phyloP scores from a whole-genome alignment of 108 stramenopile species.

The Seminavis robusta region DNA sequence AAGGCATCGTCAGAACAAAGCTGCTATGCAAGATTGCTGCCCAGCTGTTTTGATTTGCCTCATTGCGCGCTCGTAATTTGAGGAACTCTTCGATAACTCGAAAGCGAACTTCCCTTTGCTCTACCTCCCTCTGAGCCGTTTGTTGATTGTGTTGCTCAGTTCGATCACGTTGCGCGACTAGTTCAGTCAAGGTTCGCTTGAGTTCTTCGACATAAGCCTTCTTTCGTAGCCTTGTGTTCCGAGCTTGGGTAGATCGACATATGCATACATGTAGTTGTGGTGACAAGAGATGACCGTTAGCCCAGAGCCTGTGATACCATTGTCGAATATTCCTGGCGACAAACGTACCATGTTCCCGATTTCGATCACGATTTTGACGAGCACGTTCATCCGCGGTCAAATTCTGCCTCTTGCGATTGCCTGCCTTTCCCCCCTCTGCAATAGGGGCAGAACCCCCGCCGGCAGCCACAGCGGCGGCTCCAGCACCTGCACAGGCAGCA shows the following conservation, averaged over 20 bases:
- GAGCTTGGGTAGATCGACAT: too few species aligned
- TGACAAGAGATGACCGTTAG: too few species aligned
- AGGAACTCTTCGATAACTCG: conserved; percentile 84
- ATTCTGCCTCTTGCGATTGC: conserved; percentile 52
- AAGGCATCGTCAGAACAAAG: conserved; percentile 72
- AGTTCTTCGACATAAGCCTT: conserved; percentile 94
- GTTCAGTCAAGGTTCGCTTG: conserved; percentile 80
- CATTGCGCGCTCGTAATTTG: conserved; percentile 71
- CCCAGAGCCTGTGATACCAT: too few species aligned
- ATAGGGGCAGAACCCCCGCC: too few species aligned
- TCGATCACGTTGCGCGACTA: conserved; percentile 76
- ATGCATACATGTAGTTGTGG: too few species aligned
- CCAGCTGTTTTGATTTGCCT: conserved; percentile 70
- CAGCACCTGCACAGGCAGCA: conserved; percentile 51
- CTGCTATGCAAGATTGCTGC: conserved; percentile 77
- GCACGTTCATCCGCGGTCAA: conserved; percentile 86
- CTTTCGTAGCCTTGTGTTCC: conserved; percentile 94
- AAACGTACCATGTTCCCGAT: conserved; percentile 96
- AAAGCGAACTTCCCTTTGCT: conserved; percentile 79
- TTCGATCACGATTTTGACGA: conserved; percentile 90
- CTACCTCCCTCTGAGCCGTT: conserved; percentile 62
- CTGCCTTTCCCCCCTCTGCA: conserved; percentile 31
- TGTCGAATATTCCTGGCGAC: too few species aligned
- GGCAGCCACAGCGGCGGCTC: conserved; percentile 19
- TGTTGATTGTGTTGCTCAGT: conserved; percentile 67